phyloP scores from a whole-genome alignment of 306 rosid genomes.

The Pterocarpus santalinus region DNA sequence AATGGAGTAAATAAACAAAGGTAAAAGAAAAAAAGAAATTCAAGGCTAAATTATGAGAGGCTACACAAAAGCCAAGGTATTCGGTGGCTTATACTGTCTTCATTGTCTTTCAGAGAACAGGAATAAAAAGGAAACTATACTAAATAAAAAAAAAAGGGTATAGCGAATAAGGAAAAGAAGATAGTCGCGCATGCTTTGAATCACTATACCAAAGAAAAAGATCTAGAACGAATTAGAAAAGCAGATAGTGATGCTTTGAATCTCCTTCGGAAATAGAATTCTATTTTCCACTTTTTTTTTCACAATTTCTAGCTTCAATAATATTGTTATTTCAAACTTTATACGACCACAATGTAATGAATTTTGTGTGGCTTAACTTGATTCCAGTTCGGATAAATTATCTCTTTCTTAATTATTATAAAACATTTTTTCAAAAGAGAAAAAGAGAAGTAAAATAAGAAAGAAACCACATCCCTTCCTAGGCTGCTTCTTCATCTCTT shows the following conservation, averaged over 20 bases:
- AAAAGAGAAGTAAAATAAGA: background rate
- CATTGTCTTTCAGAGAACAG: slow-evolving; percentile 13
- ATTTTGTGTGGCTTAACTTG: slow-evolving; percentile 26
- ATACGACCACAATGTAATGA: background rate
- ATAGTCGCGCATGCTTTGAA: slow-evolving; percentile 47
- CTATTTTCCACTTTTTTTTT: slow-evolving; percentile 19
- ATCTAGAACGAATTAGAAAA: slow-evolving; percentile 23
- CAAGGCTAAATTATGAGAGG: slow-evolving; percentile 9
- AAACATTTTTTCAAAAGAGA: background rate
- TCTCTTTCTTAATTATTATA: background rate
- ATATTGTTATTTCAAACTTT: slow-evolving; percentile 31
- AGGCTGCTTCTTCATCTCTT: slow-evolving; percentile 12
- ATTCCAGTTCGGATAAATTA: slow-evolving; percentile 4
- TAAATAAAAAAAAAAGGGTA: slow-evolving; percentile 18
- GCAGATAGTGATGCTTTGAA: slow-evolving; percentile 43
- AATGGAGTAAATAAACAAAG: background rate
- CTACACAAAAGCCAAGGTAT: slow-evolving; percentile 46
- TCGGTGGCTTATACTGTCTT: slow-evolving; percentile 27
- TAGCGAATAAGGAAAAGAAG: slow-evolving; percentile 42
- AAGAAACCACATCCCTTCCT: background rate
- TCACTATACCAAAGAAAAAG: slow-evolving; percentile 39
- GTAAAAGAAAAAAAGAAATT: background rate
- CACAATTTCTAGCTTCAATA: background rate
- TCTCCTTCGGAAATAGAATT: slow-evolving; percentile 36
- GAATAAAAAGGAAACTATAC: slow-evolving; percentile 32